phyloP scores from a whole-genome alignment of 768 basidiomycete species.

The Melanogaster broomeanus region DNA sequence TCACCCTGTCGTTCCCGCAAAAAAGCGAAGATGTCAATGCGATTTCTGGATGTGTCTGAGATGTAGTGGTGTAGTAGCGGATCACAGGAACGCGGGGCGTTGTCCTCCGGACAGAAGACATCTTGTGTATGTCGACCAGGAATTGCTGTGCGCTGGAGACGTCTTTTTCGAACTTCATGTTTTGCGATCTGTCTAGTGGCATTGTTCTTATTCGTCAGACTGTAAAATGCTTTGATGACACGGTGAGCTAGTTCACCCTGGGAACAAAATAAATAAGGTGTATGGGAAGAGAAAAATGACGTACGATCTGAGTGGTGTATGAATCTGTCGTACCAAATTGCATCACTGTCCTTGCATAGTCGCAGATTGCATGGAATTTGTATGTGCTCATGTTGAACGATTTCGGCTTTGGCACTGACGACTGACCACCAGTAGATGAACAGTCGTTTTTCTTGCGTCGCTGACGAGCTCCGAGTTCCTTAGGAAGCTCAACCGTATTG shows the following conservation, averaged over 20 bases:
- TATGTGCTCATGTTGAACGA: slow-evolving; percentile 26
- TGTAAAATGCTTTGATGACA: slow-evolving; percentile 38
- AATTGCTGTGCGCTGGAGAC: slow-evolving; percentile 7
- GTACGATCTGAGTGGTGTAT: slow-evolving; percentile 6
- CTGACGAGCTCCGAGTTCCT: slow-evolving; percentile 24
- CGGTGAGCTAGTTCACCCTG: slow-evolving; percentile 43
- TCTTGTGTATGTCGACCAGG: not conserved
- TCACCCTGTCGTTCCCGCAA: slow-evolving; percentile 1
- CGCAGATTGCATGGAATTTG: slow-evolving; percentile 33
- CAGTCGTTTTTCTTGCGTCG: slow-evolving; percentile 2
- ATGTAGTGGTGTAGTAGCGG: slow-evolving; percentile 14
- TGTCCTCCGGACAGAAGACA: not conserved
- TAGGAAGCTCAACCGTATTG: slow-evolving; percentile 29
- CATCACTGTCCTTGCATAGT: slow-evolving; percentile 17
- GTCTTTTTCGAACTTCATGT: slow-evolving; percentile 14
- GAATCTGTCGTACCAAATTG: slow-evolving; percentile 7
- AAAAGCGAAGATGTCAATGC: not conserved
- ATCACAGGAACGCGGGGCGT: not conserved
- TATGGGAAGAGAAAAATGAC: not conserved
- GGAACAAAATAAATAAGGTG: no score
- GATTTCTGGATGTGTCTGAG: not conserved
- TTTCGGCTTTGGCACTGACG: not conserved
- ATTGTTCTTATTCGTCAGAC: slow-evolving; percentile 37
- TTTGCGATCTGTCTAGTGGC: slow-evolving; percentile 29
- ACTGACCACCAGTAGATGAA: not conserved